Base-by-base conservation (phyloP, 257 asterid species). In the Solanum tarijense region DNA sequence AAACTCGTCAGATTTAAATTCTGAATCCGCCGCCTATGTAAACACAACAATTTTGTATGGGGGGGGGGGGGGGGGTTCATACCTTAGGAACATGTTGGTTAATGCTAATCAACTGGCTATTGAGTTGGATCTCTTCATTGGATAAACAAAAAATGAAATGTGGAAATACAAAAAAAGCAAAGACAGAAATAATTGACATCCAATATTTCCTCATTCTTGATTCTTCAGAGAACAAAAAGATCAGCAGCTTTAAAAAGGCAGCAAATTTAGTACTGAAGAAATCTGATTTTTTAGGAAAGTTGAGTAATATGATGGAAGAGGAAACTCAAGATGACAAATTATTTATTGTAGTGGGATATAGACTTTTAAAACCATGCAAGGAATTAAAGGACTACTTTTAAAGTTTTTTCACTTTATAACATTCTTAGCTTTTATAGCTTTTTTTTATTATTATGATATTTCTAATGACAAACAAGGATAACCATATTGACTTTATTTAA, bases 81-180 rank as follows among this genome's bases (percentile, higher is more conserved):
- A 86, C 83, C 73, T 69, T 86, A 34, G 46, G 31, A 27, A 87
- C 86, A 78, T 87, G 60, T 62, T 87, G 86, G 34, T 78, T 60
- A 38, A 79, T 38, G 86, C 65, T 79, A 9, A 75, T 87, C 25
- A 84, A 65, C 76, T 87, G 89, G 6, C 68, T 78, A 13, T n/a
- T 87, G 62, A 41, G 65, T 87, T 87, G 86, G 14, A 58, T 55
- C 1, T 87, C 75, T 60, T 76, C 46, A 29, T 79, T 41, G 62
- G 82, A 79, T 36, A 43, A 75, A 73, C 79, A 87, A 48, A 29
- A 5, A 25, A 29, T 82, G 83, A 79, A 38, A 87, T 58, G 43
- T 29, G 55, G 86, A 52, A 78, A 29, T 36, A 79, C 14, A 87
- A 79, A 25, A 6, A 29, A 23, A 34, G 71, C 13, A 12, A 78